These are phyloP conservation scores for Diversispora epigaea DNA, from an alignment of 192 early-diverging fungal species.

Conservation along the genomic window DNA sequence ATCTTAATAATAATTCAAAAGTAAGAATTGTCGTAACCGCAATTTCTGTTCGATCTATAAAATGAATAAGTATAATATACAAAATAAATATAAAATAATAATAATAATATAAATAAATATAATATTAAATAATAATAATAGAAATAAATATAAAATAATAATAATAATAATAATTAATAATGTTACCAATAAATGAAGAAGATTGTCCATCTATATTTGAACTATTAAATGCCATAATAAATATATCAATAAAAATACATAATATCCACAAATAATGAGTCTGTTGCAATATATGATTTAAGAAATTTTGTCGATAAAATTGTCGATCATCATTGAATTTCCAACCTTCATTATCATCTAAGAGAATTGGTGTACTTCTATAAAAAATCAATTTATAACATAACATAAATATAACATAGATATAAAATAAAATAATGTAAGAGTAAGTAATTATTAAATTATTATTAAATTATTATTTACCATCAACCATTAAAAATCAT, in stretches of 20 bases:
- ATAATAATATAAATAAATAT: neutral
- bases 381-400: neutral
- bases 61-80: neutral
- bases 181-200: neutral
- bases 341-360: constrained; percentile 21
- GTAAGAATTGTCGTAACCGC: constrained; percentile 52
- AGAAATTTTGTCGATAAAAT: neutral
- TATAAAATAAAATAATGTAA: neutral
- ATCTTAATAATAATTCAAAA: constrained; percentile 49
- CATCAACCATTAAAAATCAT: neutral
- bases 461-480: neutral
- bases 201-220: constrained; percentile 32
- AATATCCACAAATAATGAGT: constrained; percentile 44
- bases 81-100: neutral
- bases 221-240: constrained; percentile 49
- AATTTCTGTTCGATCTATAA: constrained; percentile 44
- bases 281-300: constrained; percentile 30
- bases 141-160: neutral
- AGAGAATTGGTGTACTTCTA: constrained; percentile 26
- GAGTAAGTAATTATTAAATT: too few relatives aligned
- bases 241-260: constrained; percentile 48
- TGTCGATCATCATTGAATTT: constrained; percentile 20
- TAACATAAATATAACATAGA: neutral
- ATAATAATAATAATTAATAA: neutral
- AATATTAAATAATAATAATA: constrained; percentile 6